Evolutionary conservation across 2,329 filamentous ascomycete genomes (phyloP), one percentile per base, ranked within the genome.

Genomic region (Bipolaris oryzae): DNA sequence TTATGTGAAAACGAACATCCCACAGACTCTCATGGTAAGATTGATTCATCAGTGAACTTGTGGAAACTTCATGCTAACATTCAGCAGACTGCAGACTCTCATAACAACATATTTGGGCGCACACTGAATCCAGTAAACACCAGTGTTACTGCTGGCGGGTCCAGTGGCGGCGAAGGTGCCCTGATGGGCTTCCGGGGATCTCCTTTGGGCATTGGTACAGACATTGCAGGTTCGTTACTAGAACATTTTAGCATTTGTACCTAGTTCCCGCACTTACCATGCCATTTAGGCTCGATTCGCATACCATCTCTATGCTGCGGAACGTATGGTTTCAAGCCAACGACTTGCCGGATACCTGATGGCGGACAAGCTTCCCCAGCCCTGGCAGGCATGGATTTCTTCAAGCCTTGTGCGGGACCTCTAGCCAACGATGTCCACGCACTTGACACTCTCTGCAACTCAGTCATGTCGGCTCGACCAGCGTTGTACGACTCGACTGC

Each of bases 1-100:
- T n/a, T 87, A 89, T 61, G 80, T 82, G 59, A 89, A 89, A 74
- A 89, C 87, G 0, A 89, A 88, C 63, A 76, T 89, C 2, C 87
- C 87, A 0, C 86, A 84, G 3, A 83, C 84, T 7, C 84, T 88
- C 78, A 87, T 89, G 85, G 85, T 86, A 49, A 81, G 46, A 44
- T 2, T 9, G 2, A 18, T 16, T 35, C 4, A 6, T 11, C 18
- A 7, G 2, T 35, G 15, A 11, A 7, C 4, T 11, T 18, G 23
- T 31, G 28, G 3, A 18, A 20, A 15, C 4, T 31, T 13, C 10
- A 31, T 15, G 21, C 18, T 39, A 28, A 41, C 35, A 20, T 7
- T 2, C 6, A 11, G 2, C 68, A 82, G 67, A 60, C 25, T 51
- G 49, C 34, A 5, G 86, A 88, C 66, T 82, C 79, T 1, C 81